phyloP scores from a whole-genome alignment of 2,329 filamentous ascomycete species.

The Sporothrix euskadiensis region DNA sequence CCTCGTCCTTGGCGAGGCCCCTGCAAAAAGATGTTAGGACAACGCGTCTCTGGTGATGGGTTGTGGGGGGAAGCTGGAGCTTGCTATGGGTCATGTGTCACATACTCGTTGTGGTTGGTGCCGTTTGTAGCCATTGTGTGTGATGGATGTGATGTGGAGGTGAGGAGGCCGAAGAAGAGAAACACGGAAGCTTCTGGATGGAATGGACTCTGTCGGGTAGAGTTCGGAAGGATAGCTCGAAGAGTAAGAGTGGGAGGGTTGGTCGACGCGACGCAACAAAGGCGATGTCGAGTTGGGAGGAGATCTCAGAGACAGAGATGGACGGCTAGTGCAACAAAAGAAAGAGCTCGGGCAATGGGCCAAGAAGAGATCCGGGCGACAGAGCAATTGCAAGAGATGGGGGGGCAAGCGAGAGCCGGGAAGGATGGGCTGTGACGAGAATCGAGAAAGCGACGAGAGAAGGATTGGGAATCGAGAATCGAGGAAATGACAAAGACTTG shows the following conservation, averaged over 20 bases:
- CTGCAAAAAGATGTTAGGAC: slow-evolving; percentile 39
- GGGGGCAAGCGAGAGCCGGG: background rate
- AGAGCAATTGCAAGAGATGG: background rate
- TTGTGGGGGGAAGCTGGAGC: background rate
- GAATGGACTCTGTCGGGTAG: background rate
- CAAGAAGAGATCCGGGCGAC: background rate
- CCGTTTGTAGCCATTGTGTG: slow-evolving; percentile 30
- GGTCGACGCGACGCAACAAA: slow-evolving; percentile 14
- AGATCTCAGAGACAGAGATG: slow-evolving; percentile 9
- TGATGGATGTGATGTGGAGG: background rate
- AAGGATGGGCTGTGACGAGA: background rate
- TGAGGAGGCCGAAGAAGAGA: background rate
- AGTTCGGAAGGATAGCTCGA: background rate
- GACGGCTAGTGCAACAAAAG: slow-evolving; percentile 6
- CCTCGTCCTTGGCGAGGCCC: slow-evolving; percentile 79
- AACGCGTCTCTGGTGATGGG: background rate
- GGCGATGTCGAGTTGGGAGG: background rate
- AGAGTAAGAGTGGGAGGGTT: background rate
- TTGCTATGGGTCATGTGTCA: background rate
- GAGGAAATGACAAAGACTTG: background rate
- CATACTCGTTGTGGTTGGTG: slow-evolving; percentile 26
- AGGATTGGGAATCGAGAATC: background rate
- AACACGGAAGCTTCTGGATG: slow-evolving; percentile 3
- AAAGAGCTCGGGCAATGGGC: background rate
- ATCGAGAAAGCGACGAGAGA: background rate